phyloP scores from a whole-genome alignment of 2,329 filamentous ascomycete genomes.

The Monosporascus sp. region DNA sequence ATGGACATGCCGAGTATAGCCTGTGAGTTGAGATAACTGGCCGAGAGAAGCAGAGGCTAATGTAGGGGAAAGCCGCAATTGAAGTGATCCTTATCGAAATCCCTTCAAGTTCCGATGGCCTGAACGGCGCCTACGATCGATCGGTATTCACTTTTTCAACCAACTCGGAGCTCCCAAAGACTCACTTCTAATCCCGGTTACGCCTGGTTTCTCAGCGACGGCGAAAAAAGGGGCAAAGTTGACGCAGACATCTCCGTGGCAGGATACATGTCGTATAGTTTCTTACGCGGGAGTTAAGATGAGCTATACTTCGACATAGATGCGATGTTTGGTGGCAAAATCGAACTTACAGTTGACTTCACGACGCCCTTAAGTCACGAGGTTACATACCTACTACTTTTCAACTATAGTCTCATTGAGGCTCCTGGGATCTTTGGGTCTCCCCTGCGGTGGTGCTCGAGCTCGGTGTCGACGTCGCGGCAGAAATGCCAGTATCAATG shows the following conservation, averaged over 20 bases:
- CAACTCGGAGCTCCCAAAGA: slow-evolving; percentile 14
- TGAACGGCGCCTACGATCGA: slow-evolving; percentile 20
- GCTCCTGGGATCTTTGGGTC: slow-evolving; percentile 35
- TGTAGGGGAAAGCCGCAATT: slow-evolving; percentile 6
- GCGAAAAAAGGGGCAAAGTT: slow-evolving; percentile 29
- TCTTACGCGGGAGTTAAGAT: slow-evolving; percentile 27
- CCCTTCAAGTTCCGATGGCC: slow-evolving; percentile 2
- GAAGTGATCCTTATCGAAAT: slow-evolving; percentile 11
- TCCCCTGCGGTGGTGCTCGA: slow-evolving; percentile 31
- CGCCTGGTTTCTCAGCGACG: slow-evolving; percentile 27
- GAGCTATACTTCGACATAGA: slow-evolving; percentile 38
- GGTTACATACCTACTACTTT: slow-evolving; percentile 28
- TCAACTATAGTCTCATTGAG: slow-evolving; percentile 31
- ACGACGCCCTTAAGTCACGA: slow-evolving; percentile 26
- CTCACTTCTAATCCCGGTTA: slow-evolving; percentile 22
- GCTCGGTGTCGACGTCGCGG: slow-evolving; percentile 31
- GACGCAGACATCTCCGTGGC: slow-evolving; percentile 33
- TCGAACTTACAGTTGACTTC: slow-evolving; percentile 31
- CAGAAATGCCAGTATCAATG: slow-evolving; percentile 27
- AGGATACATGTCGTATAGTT: slow-evolving; percentile 36
- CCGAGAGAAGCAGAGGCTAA: slow-evolving; percentile 1
- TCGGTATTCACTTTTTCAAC: slow-evolving; percentile 3
- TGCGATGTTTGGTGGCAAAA: slow-evolving; percentile 28
- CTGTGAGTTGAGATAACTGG: slow-evolving; percentile 19
- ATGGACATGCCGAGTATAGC: slow-evolving; percentile 28